Percentiles rank a stretch among this genome's conserved stretches.
phyloP scores from a whole-genome alignment of 1,139 yeast species.

The Pichia sp. region DNA sequence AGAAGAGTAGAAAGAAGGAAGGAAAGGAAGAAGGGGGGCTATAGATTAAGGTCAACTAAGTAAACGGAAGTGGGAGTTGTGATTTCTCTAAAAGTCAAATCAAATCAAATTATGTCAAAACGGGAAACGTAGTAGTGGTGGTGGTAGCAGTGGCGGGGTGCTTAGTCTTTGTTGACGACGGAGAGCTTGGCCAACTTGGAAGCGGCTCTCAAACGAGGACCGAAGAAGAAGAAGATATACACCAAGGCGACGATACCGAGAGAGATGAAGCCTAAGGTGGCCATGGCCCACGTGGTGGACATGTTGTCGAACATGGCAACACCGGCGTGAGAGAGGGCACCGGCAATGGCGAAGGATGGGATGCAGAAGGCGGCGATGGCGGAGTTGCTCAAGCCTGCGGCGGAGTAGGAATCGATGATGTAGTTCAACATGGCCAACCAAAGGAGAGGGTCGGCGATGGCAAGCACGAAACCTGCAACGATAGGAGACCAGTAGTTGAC shows the following conservation, averaged over 20 bases:
- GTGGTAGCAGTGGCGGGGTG: not conserved
- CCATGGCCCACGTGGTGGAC: slow-evolving; percentile 47
- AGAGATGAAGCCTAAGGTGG: slow-evolving; percentile 46
- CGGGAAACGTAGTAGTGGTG: too few relatives aligned
- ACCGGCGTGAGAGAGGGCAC: slow-evolving; percentile 47
- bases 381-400: slow-evolving; percentile 42
- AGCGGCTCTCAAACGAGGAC: slow-evolving; percentile 39
- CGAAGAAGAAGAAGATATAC: slow-evolving; percentile 45
- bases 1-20: not conserved
- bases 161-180: not conserved
- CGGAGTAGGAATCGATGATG: slow-evolving; percentile 47
- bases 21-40: not conserved
- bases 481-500: slow-evolving; percentile 34
- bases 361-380: slow-evolving; percentile 53
- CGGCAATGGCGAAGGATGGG: slow-evolving; percentile 51
- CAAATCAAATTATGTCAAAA: not conserved
- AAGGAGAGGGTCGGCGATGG: slow-evolving; percentile 44
- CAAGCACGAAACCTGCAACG: slow-evolving; percentile 37
- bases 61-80: not conserved
- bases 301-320: slow-evolving; percentile 48
- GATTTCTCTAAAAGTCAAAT: not conserved
- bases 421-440: slow-evolving; percentile 50
- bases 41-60: not conserved
- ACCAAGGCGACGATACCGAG: slow-evolving; percentile 45
- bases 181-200: slow-evolving; percentile 39